Conservation (phyloP, 805 yeast genomes). For the Candida xiaguanensis region DNA sequence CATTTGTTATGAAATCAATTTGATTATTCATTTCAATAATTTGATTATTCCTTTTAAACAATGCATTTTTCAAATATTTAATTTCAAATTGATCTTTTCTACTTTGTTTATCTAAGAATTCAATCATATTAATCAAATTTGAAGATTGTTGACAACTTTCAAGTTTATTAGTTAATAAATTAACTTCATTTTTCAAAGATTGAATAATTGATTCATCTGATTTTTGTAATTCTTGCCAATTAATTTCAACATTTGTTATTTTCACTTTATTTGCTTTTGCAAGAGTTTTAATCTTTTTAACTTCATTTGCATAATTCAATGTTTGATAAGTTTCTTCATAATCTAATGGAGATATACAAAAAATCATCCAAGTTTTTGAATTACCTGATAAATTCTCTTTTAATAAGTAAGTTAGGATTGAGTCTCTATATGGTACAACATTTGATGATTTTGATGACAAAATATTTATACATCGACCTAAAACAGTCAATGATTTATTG, state of each 20-base stretch:
- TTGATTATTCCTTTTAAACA: conserved; percentile 16
- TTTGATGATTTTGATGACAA: conserved; percentile 41
- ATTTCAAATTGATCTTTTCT: conserved; percentile 31
- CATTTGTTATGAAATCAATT: conserved; percentile 20
- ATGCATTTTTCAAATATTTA: conserved; percentile 23
- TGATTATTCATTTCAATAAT: conserved; percentile 22
- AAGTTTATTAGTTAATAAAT: conserved; percentile 24
- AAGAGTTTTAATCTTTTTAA: conserved; percentile 60
- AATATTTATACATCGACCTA: conserved; percentile 62
- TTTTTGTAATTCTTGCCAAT: conserved; percentile 28
- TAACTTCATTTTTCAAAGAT: conserved; percentile 29
- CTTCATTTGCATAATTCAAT: conserved; percentile 72
- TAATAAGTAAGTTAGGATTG: conserved; percentile 68
- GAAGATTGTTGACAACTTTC: conserved; percentile 4
- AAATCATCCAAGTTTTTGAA: conserved; percentile 85
- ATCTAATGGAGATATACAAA: conserved; percentile 77
- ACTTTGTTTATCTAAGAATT: conserved; percentile 30
- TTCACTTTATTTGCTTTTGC: conserved; percentile 46
- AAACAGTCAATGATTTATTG: conserved; percentile 71
- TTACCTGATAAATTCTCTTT: conserved; percentile 79
- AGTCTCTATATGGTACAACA: conserved; percentile 70
- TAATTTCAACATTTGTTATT: conserved; percentile 22
- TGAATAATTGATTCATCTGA: conserved; percentile 25
- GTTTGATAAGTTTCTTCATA: conserved; percentile 77
- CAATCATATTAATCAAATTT: conserved; percentile 22